Evolutionary conservation across 768 basidiomycete species (phyloP).

Genomic region (Serpula lacrymans): DNA sequence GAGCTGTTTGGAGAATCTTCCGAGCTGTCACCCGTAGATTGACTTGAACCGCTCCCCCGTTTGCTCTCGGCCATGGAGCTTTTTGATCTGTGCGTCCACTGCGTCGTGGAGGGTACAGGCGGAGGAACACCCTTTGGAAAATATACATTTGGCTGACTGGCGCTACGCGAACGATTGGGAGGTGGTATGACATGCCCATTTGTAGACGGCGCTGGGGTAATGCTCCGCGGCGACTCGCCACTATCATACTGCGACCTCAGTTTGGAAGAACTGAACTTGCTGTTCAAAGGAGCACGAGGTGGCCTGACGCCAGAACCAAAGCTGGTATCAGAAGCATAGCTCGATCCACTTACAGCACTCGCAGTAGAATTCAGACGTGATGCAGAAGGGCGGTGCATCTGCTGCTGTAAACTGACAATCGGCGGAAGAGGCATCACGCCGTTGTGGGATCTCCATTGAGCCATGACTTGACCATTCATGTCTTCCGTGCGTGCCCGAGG

Average conservation of each 20-base stretch:
- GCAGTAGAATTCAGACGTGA: conserved; percentile 46
- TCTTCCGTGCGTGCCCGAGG: conserved; percentile 72
- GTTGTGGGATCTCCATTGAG: conserved; percentile 58
- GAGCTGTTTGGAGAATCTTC: conserved; percentile 83
- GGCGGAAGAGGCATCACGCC: conserved; percentile 38
- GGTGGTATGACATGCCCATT: conserved; percentile 20
- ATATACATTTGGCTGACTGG: conserved; percentile 77
- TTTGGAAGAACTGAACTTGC: conserved; percentile 68
- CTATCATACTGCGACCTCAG: conserved; percentile 53
- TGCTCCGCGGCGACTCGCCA: conserved; percentile 27
- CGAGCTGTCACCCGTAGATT: conserved; percentile 77
- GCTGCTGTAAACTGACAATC: no score
- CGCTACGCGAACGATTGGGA: conserved; percentile 62
- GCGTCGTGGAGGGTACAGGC: conserved; percentile 47
- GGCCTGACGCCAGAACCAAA: conserved; percentile 39
- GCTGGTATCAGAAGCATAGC: conserved; percentile 38
- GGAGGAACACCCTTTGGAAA: conserved; percentile 49
- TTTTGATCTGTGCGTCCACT: conserved; percentile 48
- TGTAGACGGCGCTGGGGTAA: conserved; percentile 31
- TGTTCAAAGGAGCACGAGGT: conserved; percentile 45
- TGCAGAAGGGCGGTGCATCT: conserved; percentile 38
- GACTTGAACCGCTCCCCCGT: conserved; percentile 81
- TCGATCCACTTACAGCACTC: conserved; percentile 32
- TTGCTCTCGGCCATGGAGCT: conserved; percentile 47
- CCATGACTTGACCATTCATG: conserved; percentile 56